Conservation (phyloP, 192 early-diverging fungal genomes). For the Linnemannia schmuckeri region DNA sequence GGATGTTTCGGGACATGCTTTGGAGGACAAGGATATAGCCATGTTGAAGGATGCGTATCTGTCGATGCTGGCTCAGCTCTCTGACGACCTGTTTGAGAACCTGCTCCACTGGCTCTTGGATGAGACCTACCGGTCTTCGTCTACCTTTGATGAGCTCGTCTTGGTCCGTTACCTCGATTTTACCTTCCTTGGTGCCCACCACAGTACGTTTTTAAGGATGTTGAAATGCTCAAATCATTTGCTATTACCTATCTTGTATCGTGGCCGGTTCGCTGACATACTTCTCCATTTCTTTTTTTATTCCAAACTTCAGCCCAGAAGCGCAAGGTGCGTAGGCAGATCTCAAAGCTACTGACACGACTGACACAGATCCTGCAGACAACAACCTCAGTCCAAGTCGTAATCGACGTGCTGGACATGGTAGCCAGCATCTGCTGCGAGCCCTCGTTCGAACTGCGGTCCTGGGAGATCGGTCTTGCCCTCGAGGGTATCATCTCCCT, state of each 20-base stretch:
- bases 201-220: conserved; percentile 19
- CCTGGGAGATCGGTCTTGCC: conserved; percentile 50
- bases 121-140: neutral
- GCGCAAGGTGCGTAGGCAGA: conserved; percentile 47
- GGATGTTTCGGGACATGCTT: conserved; percentile 16
- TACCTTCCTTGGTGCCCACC: conserved; percentile 33
- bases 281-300: neutral
- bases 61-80: conserved; percentile 22
- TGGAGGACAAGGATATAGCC: conserved; percentile 11
- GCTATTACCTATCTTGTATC: too few relatives aligned
- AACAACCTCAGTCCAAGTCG: conserved; percentile 50
- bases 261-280: neutral
- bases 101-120: conserved; percentile 42
- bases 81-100: conserved; percentile 31
- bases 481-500: conserved; percentile 44
- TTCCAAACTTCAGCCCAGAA: conserved; percentile 49
- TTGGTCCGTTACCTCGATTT: conserved; percentile 35
- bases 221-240: too few relatives aligned
- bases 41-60: conserved; percentile 32
- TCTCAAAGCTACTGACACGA: conserved; percentile 52
- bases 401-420: conserved; percentile 49
- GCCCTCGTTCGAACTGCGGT: conserved; percentile 31
- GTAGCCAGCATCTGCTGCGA: conserved; percentile 55
- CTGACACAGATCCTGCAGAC: conserved; percentile 55
- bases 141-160: conserved; percentile 16